phyloP scores from a whole-genome alignment of 768 basidiomycete species.

The Trametes cubensis region DNA sequence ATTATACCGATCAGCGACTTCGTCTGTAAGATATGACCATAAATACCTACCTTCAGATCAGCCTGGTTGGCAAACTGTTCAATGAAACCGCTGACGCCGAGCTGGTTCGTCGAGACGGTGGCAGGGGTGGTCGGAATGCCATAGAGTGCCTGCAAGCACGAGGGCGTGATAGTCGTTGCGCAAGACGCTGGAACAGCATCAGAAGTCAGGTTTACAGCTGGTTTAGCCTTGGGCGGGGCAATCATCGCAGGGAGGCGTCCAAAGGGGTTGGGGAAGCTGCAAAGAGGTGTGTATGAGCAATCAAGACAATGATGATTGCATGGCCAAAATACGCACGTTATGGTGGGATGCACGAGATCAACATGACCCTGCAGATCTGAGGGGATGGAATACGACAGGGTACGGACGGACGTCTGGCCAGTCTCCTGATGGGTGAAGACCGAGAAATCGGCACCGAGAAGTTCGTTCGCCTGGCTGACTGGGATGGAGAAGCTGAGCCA shows the following conservation, averaged over 20 bases:
- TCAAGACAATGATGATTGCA: neutral
- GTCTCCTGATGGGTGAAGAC: slow-evolving; percentile 37
- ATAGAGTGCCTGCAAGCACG: slow-evolving; percentile 40
- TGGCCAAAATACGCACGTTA: neutral
- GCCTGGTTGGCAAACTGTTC: slow-evolving; percentile 36
- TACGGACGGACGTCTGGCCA: slow-evolving; percentile 37
- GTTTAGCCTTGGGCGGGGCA: slow-evolving; percentile 27
- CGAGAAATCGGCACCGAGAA: slow-evolving; percentile 40
- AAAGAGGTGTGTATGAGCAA: slow-evolving; percentile 25
- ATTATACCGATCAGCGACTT: slow-evolving; percentile 41
- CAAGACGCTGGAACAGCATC: slow-evolving; percentile 34
- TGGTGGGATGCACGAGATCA: slow-evolving; percentile 37
- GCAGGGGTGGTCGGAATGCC: slow-evolving; percentile 39
- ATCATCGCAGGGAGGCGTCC: slow-evolving; percentile 26
- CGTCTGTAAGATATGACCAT: neutral
- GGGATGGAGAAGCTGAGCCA: slow-evolving; percentile 39
- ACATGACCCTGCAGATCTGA: slow-evolving; percentile 35
- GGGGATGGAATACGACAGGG: slow-evolving; percentile 43
- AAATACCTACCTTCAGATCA: slow-evolving; percentile 31
- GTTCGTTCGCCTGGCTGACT: slow-evolving; percentile 39
- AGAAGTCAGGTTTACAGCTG: slow-evolving; percentile 29
- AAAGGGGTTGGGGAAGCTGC: slow-evolving; percentile 42
- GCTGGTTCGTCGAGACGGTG: slow-evolving; percentile 27
- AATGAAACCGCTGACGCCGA: slow-evolving; percentile 39
- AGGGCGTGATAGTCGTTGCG: slow-evolving; percentile 31